Conservation (phyloP, 768 basidiomycete species). For the Xerocomellus chrysenteron region DNA sequence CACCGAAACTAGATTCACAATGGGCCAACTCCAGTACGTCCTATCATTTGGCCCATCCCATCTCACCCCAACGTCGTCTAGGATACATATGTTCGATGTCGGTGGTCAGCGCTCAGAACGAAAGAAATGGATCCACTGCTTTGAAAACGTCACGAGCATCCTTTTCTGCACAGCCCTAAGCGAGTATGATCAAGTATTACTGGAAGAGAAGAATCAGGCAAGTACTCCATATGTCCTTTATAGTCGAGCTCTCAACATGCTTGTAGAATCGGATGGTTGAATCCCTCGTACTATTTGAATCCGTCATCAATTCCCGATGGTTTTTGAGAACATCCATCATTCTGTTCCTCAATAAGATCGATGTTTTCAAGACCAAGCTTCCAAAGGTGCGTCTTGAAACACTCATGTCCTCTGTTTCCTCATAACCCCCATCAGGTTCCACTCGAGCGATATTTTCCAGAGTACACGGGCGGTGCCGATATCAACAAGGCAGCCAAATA, state of each 20-base stretch:
- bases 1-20: constrained; percentile 78
- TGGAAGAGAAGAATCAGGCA: constrained; percentile 51
- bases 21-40: constrained; percentile 63
- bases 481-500: constrained; percentile 95
- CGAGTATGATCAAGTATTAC: constrained; percentile 72
- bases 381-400: constrained; percentile 39
- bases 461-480: constrained; percentile 85
- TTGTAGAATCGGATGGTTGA: constrained; percentile 72
- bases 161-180: constrained; percentile 76
- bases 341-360: constrained; percentile 69
- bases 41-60: fast-evolving
- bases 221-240: not conserved
- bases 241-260: not conserved
- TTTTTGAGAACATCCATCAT: constrained; percentile 68
- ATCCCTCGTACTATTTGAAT: constrained; percentile 72
- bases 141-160: constrained; percentile 75
- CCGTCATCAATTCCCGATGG: constrained; percentile 79
- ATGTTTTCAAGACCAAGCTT: constrained; percentile 74
- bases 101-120: constrained; percentile 80
- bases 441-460: constrained; percentile 78
- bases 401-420: not conserved
- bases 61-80: constrained; percentile 6
- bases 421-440: constrained; percentile 47
- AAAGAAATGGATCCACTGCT: constrained; percentile 82
- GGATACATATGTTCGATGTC: constrained; percentile 75